Evolutionary conservation across 2,329 filamentous ascomycete genomes (phyloP).

Genomic region (Arthroderma sp.): DNA sequence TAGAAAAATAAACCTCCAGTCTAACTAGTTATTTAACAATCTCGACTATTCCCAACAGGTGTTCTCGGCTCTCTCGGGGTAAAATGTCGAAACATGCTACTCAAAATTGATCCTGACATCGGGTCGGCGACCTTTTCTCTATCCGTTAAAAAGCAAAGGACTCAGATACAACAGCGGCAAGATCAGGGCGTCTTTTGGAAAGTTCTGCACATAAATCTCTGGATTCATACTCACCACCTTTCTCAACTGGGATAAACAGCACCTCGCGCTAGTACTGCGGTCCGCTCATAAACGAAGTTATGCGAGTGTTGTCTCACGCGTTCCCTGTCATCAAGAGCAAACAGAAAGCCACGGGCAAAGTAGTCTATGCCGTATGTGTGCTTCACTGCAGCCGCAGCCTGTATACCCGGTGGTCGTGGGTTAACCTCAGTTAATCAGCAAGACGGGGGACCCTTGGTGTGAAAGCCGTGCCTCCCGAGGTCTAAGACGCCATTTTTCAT

Average conservation of each 20-base stretch:
- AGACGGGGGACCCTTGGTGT: neutral
- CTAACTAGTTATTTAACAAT: too few relatives aligned
- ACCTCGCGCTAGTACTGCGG: constrained; percentile 14
- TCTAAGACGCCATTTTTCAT: neutral
- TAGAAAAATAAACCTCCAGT: too few relatives aligned
- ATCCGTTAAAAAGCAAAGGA: constrained; percentile 19
- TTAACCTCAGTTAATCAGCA: constrained; percentile 21
- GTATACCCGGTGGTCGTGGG: constrained; percentile 18
- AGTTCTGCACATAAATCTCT: constrained; percentile 23
- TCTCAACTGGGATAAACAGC: constrained; percentile 21
- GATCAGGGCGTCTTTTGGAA: constrained; percentile 18
- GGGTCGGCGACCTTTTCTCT: constrained; percentile 22
- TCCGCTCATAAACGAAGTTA: constrained; percentile 14
- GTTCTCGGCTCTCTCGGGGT: too few relatives aligned
- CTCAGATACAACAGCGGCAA: constrained; percentile 15
- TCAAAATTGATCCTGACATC: constrained; percentile 18
- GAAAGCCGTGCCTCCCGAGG: neutral
- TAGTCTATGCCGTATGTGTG: constrained; percentile 20
- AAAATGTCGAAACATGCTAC: constrained; percentile 21
- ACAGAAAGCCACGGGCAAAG: neutral
- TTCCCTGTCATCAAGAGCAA: neutral
- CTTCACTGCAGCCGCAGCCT: constrained; percentile 6
- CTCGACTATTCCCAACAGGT: too few relatives aligned
- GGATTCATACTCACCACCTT: constrained; percentile 22
- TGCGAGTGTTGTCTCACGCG: constrained; percentile 12